Conservation (phyloP, 495 filamentous ascomycete species). For the Penicillium crystallinum region DNA sequence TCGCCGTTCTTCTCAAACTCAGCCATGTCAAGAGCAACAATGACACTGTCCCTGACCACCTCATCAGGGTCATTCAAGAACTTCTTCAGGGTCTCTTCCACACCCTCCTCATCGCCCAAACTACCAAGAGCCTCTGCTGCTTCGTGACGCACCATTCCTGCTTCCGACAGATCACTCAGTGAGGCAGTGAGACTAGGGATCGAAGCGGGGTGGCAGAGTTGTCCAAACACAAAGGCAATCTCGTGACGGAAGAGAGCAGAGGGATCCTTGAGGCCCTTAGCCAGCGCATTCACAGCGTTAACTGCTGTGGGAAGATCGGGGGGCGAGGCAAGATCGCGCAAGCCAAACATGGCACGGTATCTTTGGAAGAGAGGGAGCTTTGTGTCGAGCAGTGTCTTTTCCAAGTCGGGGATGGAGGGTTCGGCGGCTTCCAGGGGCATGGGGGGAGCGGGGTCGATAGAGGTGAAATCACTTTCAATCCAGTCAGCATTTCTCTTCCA, state of each 20-base stretch:
- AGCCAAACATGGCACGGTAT: conserved; percentile 96
- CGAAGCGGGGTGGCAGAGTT: conserved; percentile 90
- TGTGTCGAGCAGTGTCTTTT: conserved; percentile 72
- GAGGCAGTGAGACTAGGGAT: conserved; percentile 81
- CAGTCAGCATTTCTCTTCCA: conserved; percentile 3
- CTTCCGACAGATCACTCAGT: conserved; percentile 73
- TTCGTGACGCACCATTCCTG: conserved; percentile 95
- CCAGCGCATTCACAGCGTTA: conserved; percentile 75
- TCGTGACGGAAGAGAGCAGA: conserved; percentile 97
- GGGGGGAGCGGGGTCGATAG: conserved; percentile 92
- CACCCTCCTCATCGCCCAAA: conserved; percentile 87
- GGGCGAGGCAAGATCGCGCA: conserved; percentile 88
- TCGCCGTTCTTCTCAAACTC: conserved; percentile 90
- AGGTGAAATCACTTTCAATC: conserved; percentile 74
- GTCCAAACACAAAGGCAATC: conserved; percentile 96
- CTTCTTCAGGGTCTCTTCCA: conserved; percentile 74
- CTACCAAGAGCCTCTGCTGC: conserved; percentile 97
- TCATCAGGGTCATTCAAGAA: conserved; percentile 88
- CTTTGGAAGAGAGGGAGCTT: conserved; percentile 77
- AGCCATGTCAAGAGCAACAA: conserved; percentile 97
- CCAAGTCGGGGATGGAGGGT: conserved; percentile 66
- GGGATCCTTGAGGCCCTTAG: conserved; percentile 78
- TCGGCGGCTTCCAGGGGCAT: conserved; percentile 54
- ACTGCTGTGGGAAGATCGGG: conserved; percentile 83
- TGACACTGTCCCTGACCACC: conserved; percentile 88